Evolutionary conservation across 257 asterid species (phyloP), one percentile per base, ranked within the genome.

Genomic region (Petunia secreta): DNA sequence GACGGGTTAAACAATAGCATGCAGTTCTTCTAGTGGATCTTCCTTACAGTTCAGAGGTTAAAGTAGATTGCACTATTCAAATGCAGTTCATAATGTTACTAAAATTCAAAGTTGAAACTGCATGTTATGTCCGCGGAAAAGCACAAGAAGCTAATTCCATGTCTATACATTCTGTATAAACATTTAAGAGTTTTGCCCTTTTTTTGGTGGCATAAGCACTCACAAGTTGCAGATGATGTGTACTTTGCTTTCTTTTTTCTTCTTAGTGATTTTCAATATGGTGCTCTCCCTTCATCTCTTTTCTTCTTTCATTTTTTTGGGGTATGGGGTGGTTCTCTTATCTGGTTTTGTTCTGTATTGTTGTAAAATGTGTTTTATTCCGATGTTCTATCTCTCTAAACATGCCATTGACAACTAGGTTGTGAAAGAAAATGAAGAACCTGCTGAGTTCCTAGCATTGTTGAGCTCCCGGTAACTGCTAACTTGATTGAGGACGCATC

Each of bases 351-450:
- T 55, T 9, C 37, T 38, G 36, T n/a, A 1, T 7, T 81, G 41
- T 39, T 34, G 37, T 14, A 39, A n/a, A 11, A 10, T 48, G 10
- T 38, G 36, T 64, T 2, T 8, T 36, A 44, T 77, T 14, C 11
- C 37, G 57, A 77, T 54, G 77, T 40, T 71, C n/a, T 46, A 6
- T 66, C 38, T 15, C 37, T 66, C 63, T 54, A 43, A 52, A 40
- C 77, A 38, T 67, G 37, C 48, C 6, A 3, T 41, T 37, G 40
- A 63, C 37, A 50, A 53, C 53, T 81, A 88, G 92, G 80, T 88
- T 75, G 80, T 88, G 40, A 84, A 82, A 82, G 92, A 87, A 85
- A 76, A 85, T 80, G 89, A 87, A 78, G 91, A 88, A 76, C 84
- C 92, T 44, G 86, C 63, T 10, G 92, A 88, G 75, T 85, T 88